Evolutionary conservation across 176 grass and related monocot species (phyloP).

Genomic region (Neostapfia colusana): DNA sequence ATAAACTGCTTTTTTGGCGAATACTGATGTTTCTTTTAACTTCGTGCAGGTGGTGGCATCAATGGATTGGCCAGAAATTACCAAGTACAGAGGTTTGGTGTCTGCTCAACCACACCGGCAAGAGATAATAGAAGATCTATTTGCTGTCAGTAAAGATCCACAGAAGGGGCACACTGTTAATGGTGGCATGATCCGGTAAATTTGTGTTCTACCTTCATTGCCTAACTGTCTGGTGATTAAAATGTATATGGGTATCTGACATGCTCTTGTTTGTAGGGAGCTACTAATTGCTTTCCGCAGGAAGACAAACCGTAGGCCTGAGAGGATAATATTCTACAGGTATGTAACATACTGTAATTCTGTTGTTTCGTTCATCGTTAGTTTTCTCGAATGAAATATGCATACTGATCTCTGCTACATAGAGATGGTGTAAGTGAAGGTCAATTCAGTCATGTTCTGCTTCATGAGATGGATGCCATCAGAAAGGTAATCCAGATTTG

Average conservation of each 20-base stretch:
- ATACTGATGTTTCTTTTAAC: not conserved
- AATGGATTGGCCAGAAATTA: conserved; percentile 72
- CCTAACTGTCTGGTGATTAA: not conserved
- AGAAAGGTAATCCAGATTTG: conserved; percentile 51
- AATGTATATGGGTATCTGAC: not conserved
- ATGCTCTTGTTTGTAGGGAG: conserved; percentile 44
- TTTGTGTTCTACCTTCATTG: not conserved
- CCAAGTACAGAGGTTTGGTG: conserved; percentile 64
- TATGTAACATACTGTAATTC: conserved; percentile 17
- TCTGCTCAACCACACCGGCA: conserved; percentile 54
- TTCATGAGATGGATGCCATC: conserved; percentile 71
- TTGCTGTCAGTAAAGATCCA: conserved; percentile 42
- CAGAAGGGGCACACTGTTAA: conserved; percentile 20
- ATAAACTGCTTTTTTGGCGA: not conserved
- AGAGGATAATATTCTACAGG: conserved; percentile 77
- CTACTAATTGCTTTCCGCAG: conserved; percentile 49
- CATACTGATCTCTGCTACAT: not conserved
- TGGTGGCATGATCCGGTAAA: conserved; percentile 62
- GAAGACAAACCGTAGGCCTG: conserved; percentile 37
- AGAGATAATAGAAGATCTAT: conserved; percentile 64
- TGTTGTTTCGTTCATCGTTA: not conserved
- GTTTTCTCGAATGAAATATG: not conserved
- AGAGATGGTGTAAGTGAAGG: conserved; percentile 39
- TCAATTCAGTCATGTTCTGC: conserved; percentile 35
- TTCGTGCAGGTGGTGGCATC: conserved; percentile 60